Evolutionary conservation across 140 eudicot species (phyloP), one percentile per base, ranked within the genome.

Genomic region (Flaveria floridana): DNA sequence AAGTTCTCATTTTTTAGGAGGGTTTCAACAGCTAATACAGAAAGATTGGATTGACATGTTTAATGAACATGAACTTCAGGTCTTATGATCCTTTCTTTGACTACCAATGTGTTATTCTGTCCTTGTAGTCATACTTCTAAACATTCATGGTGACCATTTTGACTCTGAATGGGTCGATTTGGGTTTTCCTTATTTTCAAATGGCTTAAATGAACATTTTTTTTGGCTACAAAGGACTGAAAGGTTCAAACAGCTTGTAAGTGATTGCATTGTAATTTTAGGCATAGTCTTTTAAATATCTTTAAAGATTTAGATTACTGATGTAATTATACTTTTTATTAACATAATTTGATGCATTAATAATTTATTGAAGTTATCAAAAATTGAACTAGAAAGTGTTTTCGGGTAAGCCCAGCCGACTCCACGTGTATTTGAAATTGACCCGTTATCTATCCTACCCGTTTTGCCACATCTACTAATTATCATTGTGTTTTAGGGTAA

Each of bases 11-110:
- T 93, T 93, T 80, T 75, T 85, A 46, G 82, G 94, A 71, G 98
- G 98, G 37, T 93, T 93, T 81, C 96, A 93, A 77, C 96, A 89
- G 80, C 96, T 93, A 26, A 90, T 93, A 73, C 93, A 80, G 73
- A 88, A 93, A 82, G 96, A 90, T 9, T 93, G 97, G 97, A 90
- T 93, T 44, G 98, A 88, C 82, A 88, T 93, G 93, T 93, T 93
- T 76, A 90, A 93, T 77, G 98, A 93, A 77, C 97, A 93, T 84
- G 98, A 93, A 82, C 96, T 93, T 82, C 98, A 93, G 98, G 98
- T 93, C 62, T 52, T 79, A 13, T 51, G 59, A 55, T 28, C 44
- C 41, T 23, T 44, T 5, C 70, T 15, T 65, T 65, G 6, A 2
- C 37, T 3, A 28, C 1, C 9, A 30, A 28, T 63, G 3, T 15